Base-by-base conservation (phyloP, 768 basidiomycete genomes). In the Cystobasidium tubakii region DNA sequence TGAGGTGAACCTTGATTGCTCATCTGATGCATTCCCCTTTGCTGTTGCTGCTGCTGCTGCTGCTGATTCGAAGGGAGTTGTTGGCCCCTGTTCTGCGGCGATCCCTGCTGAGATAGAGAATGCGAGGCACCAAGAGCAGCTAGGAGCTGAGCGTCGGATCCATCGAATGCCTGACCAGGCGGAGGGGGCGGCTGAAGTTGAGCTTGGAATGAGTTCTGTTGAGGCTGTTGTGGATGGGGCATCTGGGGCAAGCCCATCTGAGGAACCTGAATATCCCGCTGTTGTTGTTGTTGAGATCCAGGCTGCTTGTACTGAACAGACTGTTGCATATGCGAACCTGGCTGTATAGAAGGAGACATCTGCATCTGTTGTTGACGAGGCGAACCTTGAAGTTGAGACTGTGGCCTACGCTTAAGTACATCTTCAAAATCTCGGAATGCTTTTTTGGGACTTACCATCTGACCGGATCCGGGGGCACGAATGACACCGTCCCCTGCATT, bases 401-500 rank as follows among this genome's bases (percentile, higher is more conserved):
- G 57, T 25, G 57, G 57, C 25, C 57, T 12, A 29, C 12, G 12
- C 21, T 60, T 27, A 27, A 60, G 33, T 29, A 60, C 33, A 60
- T 27, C 57, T 60, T 60, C 57, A 34, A 15, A 60, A 60, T 67
- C 66, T 31, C n/a, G 27, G 66, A 67, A 67, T 25, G 66, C 50
- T 54, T 67, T 4, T 33, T 46, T 67, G 1, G 66, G 66, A 46
- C 36, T 43, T 10, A 67, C 44, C 43, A 54, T 67, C 29, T 67
- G 66, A 46, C 66, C 44, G 13, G 66, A 44, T 4, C 66, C 66
- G 3, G 66, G 66, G 1, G 66, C 53, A n/a, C 66, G n/a, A 10
- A 67, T 67, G 44, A 67, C 50, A 29, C 66, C 66, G 46, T 67
- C 66, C 2, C 66, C 66, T 27, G 46, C 53, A 50, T 67, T 50